These are phyloP conservation scores for Populus ilicifolia DNA, from an alignment of 345 rosid genomes.

Conservation along the genomic window DNA sequence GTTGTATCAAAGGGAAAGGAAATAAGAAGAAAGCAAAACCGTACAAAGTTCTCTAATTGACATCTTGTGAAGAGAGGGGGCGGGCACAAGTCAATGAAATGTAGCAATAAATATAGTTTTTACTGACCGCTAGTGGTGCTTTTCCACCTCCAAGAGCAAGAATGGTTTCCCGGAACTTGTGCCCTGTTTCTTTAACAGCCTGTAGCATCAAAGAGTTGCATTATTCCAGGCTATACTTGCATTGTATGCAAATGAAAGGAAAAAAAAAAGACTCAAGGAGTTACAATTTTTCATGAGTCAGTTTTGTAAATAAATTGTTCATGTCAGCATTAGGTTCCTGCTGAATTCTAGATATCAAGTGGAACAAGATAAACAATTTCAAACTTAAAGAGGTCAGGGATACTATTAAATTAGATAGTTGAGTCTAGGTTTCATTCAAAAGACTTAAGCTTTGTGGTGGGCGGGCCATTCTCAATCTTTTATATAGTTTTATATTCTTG, in stretches of 20 bases:
- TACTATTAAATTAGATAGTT: no score
- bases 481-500: no score
- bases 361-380: not conserved
- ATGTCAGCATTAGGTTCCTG: not conserved
- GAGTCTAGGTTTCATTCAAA: no score
- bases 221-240: not conserved
- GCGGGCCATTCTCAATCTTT: no score
- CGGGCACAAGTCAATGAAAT: not conserved
- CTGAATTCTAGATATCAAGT: not conserved
- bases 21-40: not conserved
- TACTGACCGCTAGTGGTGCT: slow-evolving; percentile 65
- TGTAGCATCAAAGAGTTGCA: slow-evolving; percentile 22
- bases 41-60: not conserved
- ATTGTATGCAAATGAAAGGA: not conserved
- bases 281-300: no score
- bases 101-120: not conserved
- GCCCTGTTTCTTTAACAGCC: slow-evolving; percentile 83
- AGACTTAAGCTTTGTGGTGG: no score
- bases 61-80: not conserved
- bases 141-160: slow-evolving; percentile 96
- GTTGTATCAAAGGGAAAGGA: no score
- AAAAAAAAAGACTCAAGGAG: not conserved
- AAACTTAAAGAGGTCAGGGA: no score
- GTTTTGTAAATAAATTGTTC: not conserved
- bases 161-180: slow-evolving; percentile 71